These are phyloP conservation scores for Ogataea paraovalis DNA, from an alignment of 805 yeast genomes.

Conservation along the genomic window DNA sequence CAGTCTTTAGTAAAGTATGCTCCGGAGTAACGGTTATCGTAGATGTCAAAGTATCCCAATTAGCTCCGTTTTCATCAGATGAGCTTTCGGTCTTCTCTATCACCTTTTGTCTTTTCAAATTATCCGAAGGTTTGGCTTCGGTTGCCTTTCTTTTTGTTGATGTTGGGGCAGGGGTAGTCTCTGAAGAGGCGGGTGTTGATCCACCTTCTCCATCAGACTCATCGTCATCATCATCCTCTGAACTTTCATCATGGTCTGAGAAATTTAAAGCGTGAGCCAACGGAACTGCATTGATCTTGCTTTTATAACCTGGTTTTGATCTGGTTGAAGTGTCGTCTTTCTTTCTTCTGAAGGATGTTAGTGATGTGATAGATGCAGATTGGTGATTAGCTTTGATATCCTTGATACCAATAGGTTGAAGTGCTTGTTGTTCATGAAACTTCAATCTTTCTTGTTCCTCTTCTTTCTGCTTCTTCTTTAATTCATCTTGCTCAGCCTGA, in stretches of 20 bases:
- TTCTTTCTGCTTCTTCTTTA: slow-evolving; percentile 15
- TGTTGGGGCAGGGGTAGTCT: slow-evolving; percentile 17
- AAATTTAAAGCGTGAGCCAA: slow-evolving; percentile 53
- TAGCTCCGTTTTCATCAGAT: slow-evolving; percentile 24
- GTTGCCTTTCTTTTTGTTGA: slow-evolving; percentile 21
- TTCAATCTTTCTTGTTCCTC: slow-evolving; percentile 8
- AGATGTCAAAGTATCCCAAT: slow-evolving; percentile 9
- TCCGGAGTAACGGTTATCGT: slow-evolving; percentile 14
- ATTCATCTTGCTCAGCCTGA: slow-evolving; percentile 24
- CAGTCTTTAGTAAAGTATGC: slow-evolving; percentile 24
- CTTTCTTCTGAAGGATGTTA: slow-evolving; percentile 34
- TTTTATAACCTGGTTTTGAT: slow-evolving; percentile 11
- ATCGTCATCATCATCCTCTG: slow-evolving; percentile 22
- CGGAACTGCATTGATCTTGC: slow-evolving; percentile 36
- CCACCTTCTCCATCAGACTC: slow-evolving; percentile 21
- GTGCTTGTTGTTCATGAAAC: slow-evolving; percentile 5
- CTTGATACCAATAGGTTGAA: slow-evolving; percentile 11
- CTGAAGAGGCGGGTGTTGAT: slow-evolving; percentile 21
- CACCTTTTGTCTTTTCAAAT: not conserved
- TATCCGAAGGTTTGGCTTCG: slow-evolving; percentile 4
- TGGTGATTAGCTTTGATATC: slow-evolving; percentile 21
- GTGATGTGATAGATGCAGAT: slow-evolving; percentile 16
- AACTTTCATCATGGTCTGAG: slow-evolving; percentile 29
- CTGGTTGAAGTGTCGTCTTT: slow-evolving; percentile 57
- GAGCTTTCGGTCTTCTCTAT: slow-evolving; percentile 11